Percentiles rank a stretch among this genome's conserved stretches.
Evolutionary conservation across 1,284 basidiomycete genomes (phyloP).

Genomic region (Tetrapyrgos nigripes): DNA sequence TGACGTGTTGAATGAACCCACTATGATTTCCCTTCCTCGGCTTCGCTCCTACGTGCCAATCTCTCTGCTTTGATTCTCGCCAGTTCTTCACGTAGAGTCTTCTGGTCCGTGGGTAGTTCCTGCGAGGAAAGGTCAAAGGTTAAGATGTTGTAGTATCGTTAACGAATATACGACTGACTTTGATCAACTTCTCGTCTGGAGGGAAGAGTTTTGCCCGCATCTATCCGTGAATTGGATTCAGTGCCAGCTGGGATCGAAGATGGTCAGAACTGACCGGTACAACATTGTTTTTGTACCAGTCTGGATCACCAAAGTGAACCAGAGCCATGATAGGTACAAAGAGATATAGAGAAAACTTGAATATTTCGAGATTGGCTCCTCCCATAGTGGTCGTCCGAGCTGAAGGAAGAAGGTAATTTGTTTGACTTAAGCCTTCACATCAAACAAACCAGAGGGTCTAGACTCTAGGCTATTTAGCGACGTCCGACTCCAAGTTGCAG

Average conservation of each 20-base stretch:
- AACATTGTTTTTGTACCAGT: constrained; percentile 86
- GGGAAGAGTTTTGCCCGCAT: constrained; percentile 62
- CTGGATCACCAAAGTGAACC: constrained; percentile 88
- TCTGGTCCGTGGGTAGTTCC: constrained; percentile 70
- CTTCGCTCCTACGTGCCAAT: constrained; percentile 50
- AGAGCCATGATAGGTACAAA: constrained; percentile 88
- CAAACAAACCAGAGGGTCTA: no score
- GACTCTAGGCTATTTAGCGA: no score
- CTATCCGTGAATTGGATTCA: constrained; percentile 1
- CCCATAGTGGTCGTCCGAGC: constrained; percentile 53
- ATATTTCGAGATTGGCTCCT: constrained; percentile 85
- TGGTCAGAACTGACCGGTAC: constrained; percentile 75
- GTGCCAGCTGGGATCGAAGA: no score
- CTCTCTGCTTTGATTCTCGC: constrained; percentile 73
- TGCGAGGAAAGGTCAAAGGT: constrained; percentile 29
- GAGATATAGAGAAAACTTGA: constrained; percentile 90
- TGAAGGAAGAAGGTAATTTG: neutral
- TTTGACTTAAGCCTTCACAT: neutral
- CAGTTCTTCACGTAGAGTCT: constrained; percentile 68
- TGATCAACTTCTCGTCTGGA: constrained; percentile 57
- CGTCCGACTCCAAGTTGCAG: no score
- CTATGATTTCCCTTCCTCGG: constrained; percentile 27
- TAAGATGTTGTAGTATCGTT: neutral
- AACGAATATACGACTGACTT: constrained; percentile 43
- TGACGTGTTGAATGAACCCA: neutral